These are phyloP conservation scores for Annulohypoxylon stygium DNA, from an alignment of 495 filamentous ascomycete genomes.

Conservation along the genomic window DNA sequence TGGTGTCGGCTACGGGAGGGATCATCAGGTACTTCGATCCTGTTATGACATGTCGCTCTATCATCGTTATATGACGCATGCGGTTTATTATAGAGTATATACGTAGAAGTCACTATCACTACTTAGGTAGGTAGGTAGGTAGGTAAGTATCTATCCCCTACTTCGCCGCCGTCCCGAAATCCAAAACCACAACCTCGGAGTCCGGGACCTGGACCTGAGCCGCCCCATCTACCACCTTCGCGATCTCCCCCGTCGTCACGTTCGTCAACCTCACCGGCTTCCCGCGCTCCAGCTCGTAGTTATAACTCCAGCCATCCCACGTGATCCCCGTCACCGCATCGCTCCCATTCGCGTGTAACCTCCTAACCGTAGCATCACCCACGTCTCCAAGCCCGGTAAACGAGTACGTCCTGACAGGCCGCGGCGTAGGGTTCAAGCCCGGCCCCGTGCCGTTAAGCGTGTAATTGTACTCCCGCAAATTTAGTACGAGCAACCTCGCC, in stretches of 20 bases:
- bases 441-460: slow-evolving; percentile 60
- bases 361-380: slow-evolving; percentile 54
- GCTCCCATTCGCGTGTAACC: slow-evolving; percentile 72
- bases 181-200: slow-evolving; percentile 65
- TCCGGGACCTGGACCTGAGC: slow-evolving; percentile 64
- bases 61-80: background rate
- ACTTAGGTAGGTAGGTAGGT: background rate
- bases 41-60: background rate
- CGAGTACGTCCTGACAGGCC: slow-evolving; percentile 58
- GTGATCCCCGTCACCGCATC: slow-evolving; percentile 73
- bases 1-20: background rate
- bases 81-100: background rate
- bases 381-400: slow-evolving; percentile 50
- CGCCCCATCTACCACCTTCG: slow-evolving; percentile 57
- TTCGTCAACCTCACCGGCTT: slow-evolving; percentile 68
- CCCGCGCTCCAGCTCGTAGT: slow-evolving; percentile 70
- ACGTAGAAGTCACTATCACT: background rate
- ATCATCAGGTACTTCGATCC: background rate
- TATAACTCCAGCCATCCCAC: slow-evolving; percentile 74
- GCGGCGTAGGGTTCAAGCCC: slow-evolving; percentile 41
- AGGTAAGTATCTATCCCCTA: background rate
- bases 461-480: slow-evolving; percentile 72
- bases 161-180: slow-evolving; percentile 48
- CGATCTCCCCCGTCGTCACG: slow-evolving; percentile 68
- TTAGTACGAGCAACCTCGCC: slow-evolving; percentile 67